Evolutionary conservation across 2,329 filamentous ascomycete species (phyloP).

Genomic region (Pseudogymnoascus sp.): DNA sequence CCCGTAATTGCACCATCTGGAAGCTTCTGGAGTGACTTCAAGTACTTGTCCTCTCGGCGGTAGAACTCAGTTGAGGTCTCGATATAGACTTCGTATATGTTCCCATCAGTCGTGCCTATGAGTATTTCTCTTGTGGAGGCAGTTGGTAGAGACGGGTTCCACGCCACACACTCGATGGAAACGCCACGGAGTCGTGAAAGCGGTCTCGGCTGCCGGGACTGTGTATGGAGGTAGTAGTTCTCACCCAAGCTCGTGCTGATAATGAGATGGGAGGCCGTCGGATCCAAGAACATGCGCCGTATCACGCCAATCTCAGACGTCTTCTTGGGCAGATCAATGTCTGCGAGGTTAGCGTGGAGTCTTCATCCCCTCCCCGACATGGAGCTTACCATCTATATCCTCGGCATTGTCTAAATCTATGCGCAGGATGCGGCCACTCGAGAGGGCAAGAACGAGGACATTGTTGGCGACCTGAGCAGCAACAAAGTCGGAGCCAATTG

Average conservation of each 20-base stretch:
- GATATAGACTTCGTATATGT: slow-evolving; percentile 90
- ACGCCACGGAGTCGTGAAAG: slow-evolving; percentile 79
- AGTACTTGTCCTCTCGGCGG: slow-evolving; percentile 84
- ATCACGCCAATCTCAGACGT: slow-evolving; percentile 86
- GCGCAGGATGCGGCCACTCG: slow-evolving; percentile 82
- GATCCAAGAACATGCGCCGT: slow-evolving; percentile 92
- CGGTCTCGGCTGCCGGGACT: slow-evolving; percentile 78
- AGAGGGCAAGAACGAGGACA: slow-evolving; percentile 84
- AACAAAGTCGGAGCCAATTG: slow-evolving; percentile 89
- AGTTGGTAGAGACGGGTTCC: slow-evolving; percentile 89
- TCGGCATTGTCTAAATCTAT: slow-evolving; percentile 91
- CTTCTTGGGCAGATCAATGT: slow-evolving; percentile 95
- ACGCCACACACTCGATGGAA: slow-evolving; percentile 79
- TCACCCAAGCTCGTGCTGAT: slow-evolving; percentile 87
- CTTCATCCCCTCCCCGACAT: background rate
- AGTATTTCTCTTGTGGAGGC: slow-evolving; percentile 92
- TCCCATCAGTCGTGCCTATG: slow-evolving; percentile 84
- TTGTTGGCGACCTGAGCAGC: slow-evolving; percentile 97
- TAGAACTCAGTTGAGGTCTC: slow-evolving; percentile 94
- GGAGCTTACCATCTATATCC: slow-evolving; percentile 74
- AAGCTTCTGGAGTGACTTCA: slow-evolving; percentile 74
- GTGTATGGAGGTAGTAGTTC: slow-evolving; percentile 96
- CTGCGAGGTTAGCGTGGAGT: slow-evolving; percentile 36
- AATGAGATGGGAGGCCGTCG: slow-evolving; percentile 88
- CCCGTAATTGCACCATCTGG: slow-evolving; percentile 78